A percentile compares a stretch with the other conserved stretches of the same genome.
phyloP scores from a whole-genome alignment of 768 basidiomycete species.

The Pleurotus salmoneostramineus region DNA sequence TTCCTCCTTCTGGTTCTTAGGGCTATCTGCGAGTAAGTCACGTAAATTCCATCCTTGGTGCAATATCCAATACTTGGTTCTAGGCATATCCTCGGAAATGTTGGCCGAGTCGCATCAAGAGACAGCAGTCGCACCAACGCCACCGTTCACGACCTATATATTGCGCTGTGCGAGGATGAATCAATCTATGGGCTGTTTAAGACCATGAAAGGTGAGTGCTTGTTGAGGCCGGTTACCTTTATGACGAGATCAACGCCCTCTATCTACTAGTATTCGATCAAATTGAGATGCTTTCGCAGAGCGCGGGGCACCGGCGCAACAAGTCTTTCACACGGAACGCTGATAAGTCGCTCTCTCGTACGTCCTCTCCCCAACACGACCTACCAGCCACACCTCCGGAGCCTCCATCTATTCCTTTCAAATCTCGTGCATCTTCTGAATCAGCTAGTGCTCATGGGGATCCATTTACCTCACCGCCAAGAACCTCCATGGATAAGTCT shows the following conservation, averaged over 20 bases:
- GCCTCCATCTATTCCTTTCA: slow-evolving; percentile 21
- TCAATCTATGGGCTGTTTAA: slow-evolving; percentile 82
- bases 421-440: slow-evolving; percentile 37
- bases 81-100: slow-evolving; percentile 82
- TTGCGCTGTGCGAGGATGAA: slow-evolving; percentile 88
- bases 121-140: slow-evolving; percentile 80
- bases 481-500: slow-evolving; percentile 64
- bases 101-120: slow-evolving; percentile 80
- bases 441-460: slow-evolving; percentile 22
- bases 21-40: slow-evolving; percentile 82
- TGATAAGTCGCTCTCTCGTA: slow-evolving; percentile 38
- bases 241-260: slow-evolving; percentile 16
- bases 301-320: slow-evolving; percentile 56
- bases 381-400: slow-evolving; percentile 26
- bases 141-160: slow-evolving; percentile 77
- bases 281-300: slow-evolving; percentile 65
- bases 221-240: slow-evolving; percentile 2
- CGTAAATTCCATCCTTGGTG: slow-evolving; percentile 3
- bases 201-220: slow-evolving; percentile 70
- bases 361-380: slow-evolving; percentile 43
- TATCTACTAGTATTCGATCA: slow-evolving; percentile 66
- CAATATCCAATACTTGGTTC: slow-evolving; percentile 10
- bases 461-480: slow-evolving; percentile 26
- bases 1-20: slow-evolving; percentile 36
- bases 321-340: slow-evolving; percentile 65